phyloP scores from a whole-genome alignment of 768 basidiomycete species.

The Trametes cinnabarina region DNA sequence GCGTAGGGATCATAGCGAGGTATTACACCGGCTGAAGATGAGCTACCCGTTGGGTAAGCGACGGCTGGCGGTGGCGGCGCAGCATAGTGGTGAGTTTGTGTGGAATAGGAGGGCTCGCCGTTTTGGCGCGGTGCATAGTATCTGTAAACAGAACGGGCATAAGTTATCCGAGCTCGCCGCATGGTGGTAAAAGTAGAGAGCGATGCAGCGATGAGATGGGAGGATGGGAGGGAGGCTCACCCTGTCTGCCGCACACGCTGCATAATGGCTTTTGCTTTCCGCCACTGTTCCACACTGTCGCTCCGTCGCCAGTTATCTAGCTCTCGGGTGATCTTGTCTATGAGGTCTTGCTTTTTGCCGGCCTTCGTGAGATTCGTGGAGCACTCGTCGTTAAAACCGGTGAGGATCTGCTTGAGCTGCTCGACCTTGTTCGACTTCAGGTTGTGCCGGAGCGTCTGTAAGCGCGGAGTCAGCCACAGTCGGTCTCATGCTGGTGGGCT shows the following conservation, averaged over 20 bases:
- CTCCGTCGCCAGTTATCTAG: conserved; percentile 60
- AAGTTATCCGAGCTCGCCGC: background rate
- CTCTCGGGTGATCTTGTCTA: conserved; percentile 64
- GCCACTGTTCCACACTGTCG: conserved; percentile 63
- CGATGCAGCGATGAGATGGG: background rate
- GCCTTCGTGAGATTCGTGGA: conserved; percentile 63
- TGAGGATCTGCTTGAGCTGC: conserved; percentile 77
- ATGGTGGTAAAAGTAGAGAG: background rate
- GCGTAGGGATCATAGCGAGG: conserved; percentile 50
- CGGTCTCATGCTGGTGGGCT: background rate
- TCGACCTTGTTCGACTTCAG: conserved; percentile 82
- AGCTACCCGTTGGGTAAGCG: conserved; percentile 12
- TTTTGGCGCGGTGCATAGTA: conserved; percentile 11
- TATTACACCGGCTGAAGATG: conserved; percentile 7
- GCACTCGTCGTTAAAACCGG: conserved; percentile 78
- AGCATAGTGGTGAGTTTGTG: conserved; percentile 7
- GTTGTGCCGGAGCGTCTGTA: conserved; percentile 64
- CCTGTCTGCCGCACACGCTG: conserved; percentile 63
- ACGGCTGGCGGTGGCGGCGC: conserved; percentile 4
- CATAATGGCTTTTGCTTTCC: conserved; percentile 64
- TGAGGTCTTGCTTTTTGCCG: conserved; percentile 86
- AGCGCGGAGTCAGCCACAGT: conserved; percentile 12
- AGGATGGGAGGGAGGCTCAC: conserved; percentile 47
- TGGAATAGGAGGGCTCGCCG: conserved; percentile 12
- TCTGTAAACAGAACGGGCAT: conserved; percentile 5